Percentiles rank a stretch among this genome's conserved stretches.
Conservation (phyloP, 148 eudicot genomes). For the Bassia scoparia region DNA sequence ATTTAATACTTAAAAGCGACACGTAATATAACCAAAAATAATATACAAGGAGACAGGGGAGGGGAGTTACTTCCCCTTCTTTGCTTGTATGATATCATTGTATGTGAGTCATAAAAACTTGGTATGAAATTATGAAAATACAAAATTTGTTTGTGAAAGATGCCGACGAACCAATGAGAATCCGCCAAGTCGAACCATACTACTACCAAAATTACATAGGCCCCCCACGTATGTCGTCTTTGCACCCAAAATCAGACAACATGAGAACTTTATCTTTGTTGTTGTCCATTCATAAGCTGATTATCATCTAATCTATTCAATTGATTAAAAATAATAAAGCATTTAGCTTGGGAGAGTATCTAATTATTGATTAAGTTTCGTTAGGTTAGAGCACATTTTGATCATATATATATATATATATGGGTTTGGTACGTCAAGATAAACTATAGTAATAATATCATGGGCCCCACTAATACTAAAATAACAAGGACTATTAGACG, state of each 20-base stretch:
- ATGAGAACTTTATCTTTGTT: background rate
- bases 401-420: background rate
- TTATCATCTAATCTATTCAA: background rate
- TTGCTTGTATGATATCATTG: too few relatives aligned
- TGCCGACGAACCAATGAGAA: background rate
- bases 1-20: too few relatives aligned
- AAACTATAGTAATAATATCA: background rate
- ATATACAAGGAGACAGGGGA: too few relatives aligned
- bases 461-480: conserved; percentile 1
- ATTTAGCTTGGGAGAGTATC: too few relatives aligned
- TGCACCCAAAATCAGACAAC: conserved; percentile 8
- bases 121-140: background rate
- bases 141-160: conserved; percentile 4
- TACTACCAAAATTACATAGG: background rate
- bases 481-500: background rate
- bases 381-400: conserved; percentile 8
- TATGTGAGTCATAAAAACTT: background rate
- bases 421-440: conserved; percentile 11
- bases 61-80: too few relatives aligned
- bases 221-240: conserved; percentile 6
- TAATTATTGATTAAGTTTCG: background rate
- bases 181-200: background rate
- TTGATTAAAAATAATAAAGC: background rate
- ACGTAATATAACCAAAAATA: too few relatives aligned
- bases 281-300: background rate